These are phyloP conservation scores for Arthrinium phaeospermum DNA, from an alignment of 2,329 filamentous ascomycete genomes.

Conservation along the genomic window DNA sequence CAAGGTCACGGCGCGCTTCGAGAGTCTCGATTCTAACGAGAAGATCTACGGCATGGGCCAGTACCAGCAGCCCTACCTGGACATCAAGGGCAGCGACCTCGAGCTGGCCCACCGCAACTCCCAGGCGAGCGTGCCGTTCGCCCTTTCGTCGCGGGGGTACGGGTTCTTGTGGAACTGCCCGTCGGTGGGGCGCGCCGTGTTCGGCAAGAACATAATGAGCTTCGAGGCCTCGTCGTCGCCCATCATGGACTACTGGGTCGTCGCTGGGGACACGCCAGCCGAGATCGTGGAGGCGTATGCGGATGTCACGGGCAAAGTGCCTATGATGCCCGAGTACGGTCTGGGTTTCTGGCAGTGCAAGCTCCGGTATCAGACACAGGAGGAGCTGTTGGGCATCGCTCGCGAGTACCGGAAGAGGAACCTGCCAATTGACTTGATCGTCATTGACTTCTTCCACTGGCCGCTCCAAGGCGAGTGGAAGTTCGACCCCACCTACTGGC, in stretches of 20 bases:
- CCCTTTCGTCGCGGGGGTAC: conserved; percentile 64
- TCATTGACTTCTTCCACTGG: conserved; percentile 74
- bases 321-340: conserved; percentile 73
- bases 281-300: conserved; percentile 64
- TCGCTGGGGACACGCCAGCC: conserved; percentile 59
- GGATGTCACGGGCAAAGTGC: conserved; percentile 61
- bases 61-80: conserved; percentile 68
- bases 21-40: conserved; percentile 57
- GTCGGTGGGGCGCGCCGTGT: conserved; percentile 62
- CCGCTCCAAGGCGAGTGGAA: conserved; percentile 70
- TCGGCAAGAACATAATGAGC: conserved; percentile 65
- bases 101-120: conserved; percentile 72
- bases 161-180: conserved; percentile 73
- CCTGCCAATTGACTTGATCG: conserved; percentile 68
- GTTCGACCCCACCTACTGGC: conserved; percentile 69
- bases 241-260: conserved; percentile 68
- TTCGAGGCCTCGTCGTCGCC: conserved; percentile 66
- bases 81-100: conserved; percentile 66
- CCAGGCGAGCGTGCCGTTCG: conserved; percentile 69
- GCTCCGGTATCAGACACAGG: conserved; percentile 68
- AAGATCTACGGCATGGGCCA: conserved; percentile 74
- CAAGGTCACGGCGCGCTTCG: conserved; percentile 63
- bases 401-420: conserved; percentile 61
- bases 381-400: conserved; percentile 65
- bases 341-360: conserved; percentile 74